Evolutionary conservation across 108 stramenopile species (phyloP).

Genomic region (Aurantiochytrium sp.): DNA sequence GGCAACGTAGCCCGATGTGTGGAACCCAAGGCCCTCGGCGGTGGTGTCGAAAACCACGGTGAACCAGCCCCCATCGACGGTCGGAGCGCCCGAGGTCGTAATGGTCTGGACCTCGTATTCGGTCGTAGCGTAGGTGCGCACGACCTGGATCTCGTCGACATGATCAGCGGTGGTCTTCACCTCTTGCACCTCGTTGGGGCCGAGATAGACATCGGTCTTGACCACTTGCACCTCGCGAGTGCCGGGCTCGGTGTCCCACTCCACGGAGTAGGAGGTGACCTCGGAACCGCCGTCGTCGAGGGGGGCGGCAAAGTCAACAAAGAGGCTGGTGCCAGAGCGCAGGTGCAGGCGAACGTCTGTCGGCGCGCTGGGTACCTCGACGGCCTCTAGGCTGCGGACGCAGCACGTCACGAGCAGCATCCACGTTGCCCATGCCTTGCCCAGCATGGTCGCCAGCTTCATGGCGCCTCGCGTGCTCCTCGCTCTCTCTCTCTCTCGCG

Average conservation of each 20-base stretch:
- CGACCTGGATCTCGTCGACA: slow-evolving; percentile 67
- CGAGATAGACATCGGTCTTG: slow-evolving; percentile 62
- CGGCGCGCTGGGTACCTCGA: not conserved
- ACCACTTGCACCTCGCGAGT: slow-evolving; percentile 67
- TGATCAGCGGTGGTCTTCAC: slow-evolving; percentile 58
- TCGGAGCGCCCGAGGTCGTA: slow-evolving; percentile 50
- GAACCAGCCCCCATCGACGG: slow-evolving; percentile 51
- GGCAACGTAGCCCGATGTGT: slow-evolving; percentile 64
- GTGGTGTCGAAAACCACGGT: slow-evolving; percentile 58
- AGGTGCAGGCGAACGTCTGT: not conserved
- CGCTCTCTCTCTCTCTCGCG: too few species aligned
- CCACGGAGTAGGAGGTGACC: slow-evolving; percentile 43
- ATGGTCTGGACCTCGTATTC: slow-evolving; percentile 66
- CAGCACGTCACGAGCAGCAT: not conserved
- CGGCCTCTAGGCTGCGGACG: not conserved
- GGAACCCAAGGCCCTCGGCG: slow-evolving; percentile 50
- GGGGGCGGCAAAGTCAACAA: not conserved
- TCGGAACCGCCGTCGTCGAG: not conserved
- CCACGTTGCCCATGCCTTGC: not conserved
- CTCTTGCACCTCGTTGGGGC: slow-evolving; percentile 73
- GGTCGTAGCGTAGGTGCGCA: slow-evolving; percentile 51
- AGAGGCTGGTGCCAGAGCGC: not conserved
- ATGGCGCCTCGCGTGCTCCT: too few species aligned
- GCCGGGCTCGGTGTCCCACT: slow-evolving; percentile 76
- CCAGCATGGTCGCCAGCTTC: too few species aligned